These are phyloP conservation scores for Scheffersomyces segobiensis DNA, from an alignment of 1,139 yeast species.

Conservation along the genomic window DNA sequence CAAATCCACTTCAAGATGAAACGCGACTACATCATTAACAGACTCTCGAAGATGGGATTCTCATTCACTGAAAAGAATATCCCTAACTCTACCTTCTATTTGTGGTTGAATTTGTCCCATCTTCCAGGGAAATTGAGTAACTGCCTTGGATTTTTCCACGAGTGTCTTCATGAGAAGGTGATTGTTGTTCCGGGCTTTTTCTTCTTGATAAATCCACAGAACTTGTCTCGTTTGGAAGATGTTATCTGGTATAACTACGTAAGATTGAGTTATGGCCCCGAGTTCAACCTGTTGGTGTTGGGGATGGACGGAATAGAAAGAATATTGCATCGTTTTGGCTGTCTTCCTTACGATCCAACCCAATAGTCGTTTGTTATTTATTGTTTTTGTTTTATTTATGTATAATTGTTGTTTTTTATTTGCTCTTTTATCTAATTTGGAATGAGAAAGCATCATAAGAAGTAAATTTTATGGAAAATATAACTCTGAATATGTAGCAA, in stretches of 20 bases:
- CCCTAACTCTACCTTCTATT: conserved; percentile 65
- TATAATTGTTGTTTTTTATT: not conserved
- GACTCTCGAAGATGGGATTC: conserved; percentile 61
- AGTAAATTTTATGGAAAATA: too few species aligned
- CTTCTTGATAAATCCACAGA: conserved; percentile 65
- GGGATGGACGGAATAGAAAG: conserved; percentile 72
- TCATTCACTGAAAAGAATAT: conserved; percentile 43
- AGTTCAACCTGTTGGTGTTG: conserved; percentile 48
- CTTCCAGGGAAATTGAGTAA: conserved; percentile 62
- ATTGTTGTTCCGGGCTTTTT: conserved; percentile 70
- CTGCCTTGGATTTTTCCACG: conserved; percentile 69
- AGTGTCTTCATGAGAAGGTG: conserved; percentile 62
- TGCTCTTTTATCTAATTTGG: not conserved
- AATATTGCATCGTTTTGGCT: conserved; percentile 49
- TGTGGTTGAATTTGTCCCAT: conserved; percentile 62
- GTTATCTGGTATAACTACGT: conserved; percentile 67
- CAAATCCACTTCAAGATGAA: conserved; percentile 63
- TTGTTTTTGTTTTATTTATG: not conserved
- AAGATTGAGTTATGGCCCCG: conserved; percentile 67
- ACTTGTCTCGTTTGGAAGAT: conserved; percentile 60
- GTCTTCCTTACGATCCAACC: conserved; percentile 34
- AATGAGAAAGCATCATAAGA: too few species aligned
- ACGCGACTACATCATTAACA: conserved; percentile 56
- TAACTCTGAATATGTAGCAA: too few species aligned
- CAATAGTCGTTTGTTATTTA: not conserved